Conservation (phyloP, 1,139 yeast genomes). For the Candida anutae region DNA sequence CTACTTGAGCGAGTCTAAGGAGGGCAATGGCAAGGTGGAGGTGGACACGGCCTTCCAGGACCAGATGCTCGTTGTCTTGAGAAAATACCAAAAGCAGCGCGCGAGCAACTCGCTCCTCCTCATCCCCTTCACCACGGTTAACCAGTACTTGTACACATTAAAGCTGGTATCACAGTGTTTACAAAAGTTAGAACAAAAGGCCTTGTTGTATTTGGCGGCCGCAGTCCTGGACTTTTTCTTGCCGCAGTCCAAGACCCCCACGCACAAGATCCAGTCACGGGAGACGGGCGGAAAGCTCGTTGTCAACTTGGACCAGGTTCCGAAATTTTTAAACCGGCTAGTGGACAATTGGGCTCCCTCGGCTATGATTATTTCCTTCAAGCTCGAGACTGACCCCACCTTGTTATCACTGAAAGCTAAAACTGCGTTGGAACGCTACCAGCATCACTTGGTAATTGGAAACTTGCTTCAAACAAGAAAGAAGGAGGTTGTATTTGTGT, state of each 20-base stretch:
- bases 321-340: constrained; percentile 79
- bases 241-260: constrained; percentile 78
- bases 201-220: constrained; percentile 86
- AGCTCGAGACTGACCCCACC: constrained; percentile 77
- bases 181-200: constrained; percentile 43
- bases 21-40: constrained; percentile 39
- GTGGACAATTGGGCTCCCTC: constrained; percentile 94
- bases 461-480: constrained; percentile 86
- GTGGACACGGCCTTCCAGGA: constrained; percentile 56
- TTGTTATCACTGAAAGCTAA: constrained; percentile 69
- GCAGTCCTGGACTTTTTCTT: constrained; percentile 95
- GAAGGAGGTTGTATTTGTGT: constrained; percentile 80
- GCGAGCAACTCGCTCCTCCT: constrained; percentile 53
- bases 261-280: constrained; percentile 89
- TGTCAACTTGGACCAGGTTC: constrained; percentile 89
- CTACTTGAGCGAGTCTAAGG: constrained; percentile 54
- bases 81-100: constrained; percentile 56
- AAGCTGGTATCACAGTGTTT: constrained; percentile 57
- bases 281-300: constrained; percentile 64
- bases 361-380: constrained; percentile 92
- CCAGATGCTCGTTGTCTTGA: constrained; percentile 56
- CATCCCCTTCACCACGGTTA: constrained; percentile 90
- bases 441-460: constrained; percentile 92
- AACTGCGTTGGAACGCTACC: constrained; percentile 74
- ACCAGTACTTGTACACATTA: constrained; percentile 83